Conservation (phyloP, 2,329 filamentous ascomycete genomes). For the Venturia nashicola region DNA sequence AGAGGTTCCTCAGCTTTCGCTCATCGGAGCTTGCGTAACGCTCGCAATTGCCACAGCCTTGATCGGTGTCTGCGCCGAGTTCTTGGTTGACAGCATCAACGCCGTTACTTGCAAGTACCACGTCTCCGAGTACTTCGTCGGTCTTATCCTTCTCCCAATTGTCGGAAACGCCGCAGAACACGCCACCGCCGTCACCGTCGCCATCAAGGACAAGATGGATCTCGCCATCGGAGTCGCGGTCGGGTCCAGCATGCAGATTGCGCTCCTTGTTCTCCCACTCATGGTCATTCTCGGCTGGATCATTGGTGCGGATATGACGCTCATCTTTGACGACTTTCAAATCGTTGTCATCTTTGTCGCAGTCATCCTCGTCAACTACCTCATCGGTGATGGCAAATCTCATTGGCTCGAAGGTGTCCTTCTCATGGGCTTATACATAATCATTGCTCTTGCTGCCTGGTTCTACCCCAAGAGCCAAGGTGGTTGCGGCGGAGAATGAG, state of each 20-base stretch:
- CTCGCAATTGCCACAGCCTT: conserved; percentile 63
- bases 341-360: conserved; percentile 52
- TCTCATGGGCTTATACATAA: conserved; percentile 47
- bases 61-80: conserved; percentile 65
- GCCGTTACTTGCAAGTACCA: conserved; percentile 35
- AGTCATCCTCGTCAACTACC: conserved; percentile 47
- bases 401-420: conserved; percentile 49
- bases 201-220: conserved; percentile 49
- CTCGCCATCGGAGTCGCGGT: conserved; percentile 54
- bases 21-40: conserved; percentile 59
- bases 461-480: conserved; percentile 25
- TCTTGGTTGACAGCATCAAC: conserved; percentile 49
- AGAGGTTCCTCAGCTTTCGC: conserved; percentile 61
- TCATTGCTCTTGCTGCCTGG: conserved; percentile 49
- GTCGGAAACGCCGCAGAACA: conserved; percentile 56
- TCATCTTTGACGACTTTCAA: conserved; percentile 83
- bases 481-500: background rate
- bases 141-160: conserved; percentile 51
- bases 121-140: conserved; percentile 49
- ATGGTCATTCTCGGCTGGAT: conserved; percentile 51
- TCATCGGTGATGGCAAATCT: conserved; percentile 48
- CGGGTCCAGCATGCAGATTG: conserved; percentile 55
- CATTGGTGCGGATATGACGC: conserved; percentile 52
- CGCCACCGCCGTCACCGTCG: conserved; percentile 49
- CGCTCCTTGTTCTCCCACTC: conserved; percentile 48